Evolutionary conservation across 2,329 filamentous ascomycete species (phyloP).

Genomic region (Pseudogymnoascus sp.): DNA sequence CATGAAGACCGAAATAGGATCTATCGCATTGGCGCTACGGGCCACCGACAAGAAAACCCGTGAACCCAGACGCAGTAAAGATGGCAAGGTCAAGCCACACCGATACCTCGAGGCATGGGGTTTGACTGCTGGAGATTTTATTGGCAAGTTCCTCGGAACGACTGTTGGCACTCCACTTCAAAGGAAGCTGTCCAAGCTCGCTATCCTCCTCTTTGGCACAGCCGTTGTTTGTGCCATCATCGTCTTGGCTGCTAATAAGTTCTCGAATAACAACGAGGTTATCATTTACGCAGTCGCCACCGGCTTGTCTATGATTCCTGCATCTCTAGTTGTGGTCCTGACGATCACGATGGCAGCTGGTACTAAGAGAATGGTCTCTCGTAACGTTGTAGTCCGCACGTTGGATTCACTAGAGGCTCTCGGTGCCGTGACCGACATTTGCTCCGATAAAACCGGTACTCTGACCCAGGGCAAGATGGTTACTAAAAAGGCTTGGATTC

Average conservation of each 20-base stretch:
- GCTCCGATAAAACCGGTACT: slow-evolving; percentile 49
- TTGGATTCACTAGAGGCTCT: slow-evolving; percentile 48
- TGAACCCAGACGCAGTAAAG: slow-evolving; percentile 40
- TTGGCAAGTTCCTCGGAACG: slow-evolving; percentile 55
- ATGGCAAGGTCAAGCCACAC: slow-evolving; percentile 41
- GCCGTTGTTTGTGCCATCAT: slow-evolving; percentile 59
- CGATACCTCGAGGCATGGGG: slow-evolving; percentile 35
- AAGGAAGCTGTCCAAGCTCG: slow-evolving; percentile 56
- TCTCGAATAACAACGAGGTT: slow-evolving; percentile 44
- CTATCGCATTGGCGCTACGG: slow-evolving; percentile 54
- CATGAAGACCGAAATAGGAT: slow-evolving; percentile 55
- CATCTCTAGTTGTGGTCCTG: slow-evolving; percentile 55
- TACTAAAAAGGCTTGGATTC: slow-evolving; percentile 47
- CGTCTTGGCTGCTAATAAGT: slow-evolving; percentile 53
- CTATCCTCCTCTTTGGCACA: slow-evolving; percentile 53
- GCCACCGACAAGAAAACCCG: slow-evolving; percentile 41
- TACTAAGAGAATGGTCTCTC: slow-evolving; percentile 49
- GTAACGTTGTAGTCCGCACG: slow-evolving; percentile 51
- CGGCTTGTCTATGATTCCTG: slow-evolving; percentile 54
- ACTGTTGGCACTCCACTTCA: slow-evolving; percentile 62
- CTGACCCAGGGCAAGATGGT: slow-evolving; percentile 49
- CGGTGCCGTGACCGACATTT: slow-evolving; percentile 50
- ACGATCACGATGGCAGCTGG: slow-evolving; percentile 61
- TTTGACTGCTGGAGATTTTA: slow-evolving; percentile 43
- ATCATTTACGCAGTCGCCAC: slow-evolving; percentile 57